Base-by-base conservation (phyloP, 805 yeast genomes). In the Saturnispora bothae region DNA sequence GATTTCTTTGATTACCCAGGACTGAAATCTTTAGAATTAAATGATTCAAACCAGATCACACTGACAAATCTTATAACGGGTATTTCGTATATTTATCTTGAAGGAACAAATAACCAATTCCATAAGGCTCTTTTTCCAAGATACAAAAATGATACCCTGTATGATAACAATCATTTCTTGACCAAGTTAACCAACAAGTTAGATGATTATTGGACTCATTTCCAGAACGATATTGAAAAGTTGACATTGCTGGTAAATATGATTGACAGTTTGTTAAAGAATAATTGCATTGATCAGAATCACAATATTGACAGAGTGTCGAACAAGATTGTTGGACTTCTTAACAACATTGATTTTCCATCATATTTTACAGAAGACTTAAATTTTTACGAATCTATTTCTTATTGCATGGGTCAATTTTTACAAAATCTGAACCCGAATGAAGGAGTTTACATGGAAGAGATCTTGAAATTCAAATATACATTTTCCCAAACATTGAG, bases 21-120 rank as follows among this genome's bases (percentile, higher is more conserved):
- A 1, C 55, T 54, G 5, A 43, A 74, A 1, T 12, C 30, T 3
- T 29, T 56, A 8, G 60, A 55, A 40, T 41, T 57, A 18, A 42
- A 42, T 4, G 10, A 42, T 3, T 45, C 50, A 10, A 44, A 49
- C 14, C 46, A 68, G 21, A 59, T 55, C 2, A 41, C 65, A 12
- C 35, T 72, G 14, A 45, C 73, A 17, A 52, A 60, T 9, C 52
- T 71, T 27, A 47, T 73, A 1, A 47, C 57, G 33, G 78, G 78
- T 1, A 49, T 66, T 1, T 39, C 50, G 3, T 39, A 49, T 28
- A 54, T 66, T 6, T 54, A 56, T 27, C 33, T 52, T 7, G 53
- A 48, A 26, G 63, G 55, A 6, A 41, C 42, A 4, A 25, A 39
- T 2, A 49, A 46, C 30, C 39, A 37, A 16, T 48, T 49, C 25